Conservation (phyloP, 1,139 yeast genomes). For the Debaryomyces psychrophilus region DNA sequence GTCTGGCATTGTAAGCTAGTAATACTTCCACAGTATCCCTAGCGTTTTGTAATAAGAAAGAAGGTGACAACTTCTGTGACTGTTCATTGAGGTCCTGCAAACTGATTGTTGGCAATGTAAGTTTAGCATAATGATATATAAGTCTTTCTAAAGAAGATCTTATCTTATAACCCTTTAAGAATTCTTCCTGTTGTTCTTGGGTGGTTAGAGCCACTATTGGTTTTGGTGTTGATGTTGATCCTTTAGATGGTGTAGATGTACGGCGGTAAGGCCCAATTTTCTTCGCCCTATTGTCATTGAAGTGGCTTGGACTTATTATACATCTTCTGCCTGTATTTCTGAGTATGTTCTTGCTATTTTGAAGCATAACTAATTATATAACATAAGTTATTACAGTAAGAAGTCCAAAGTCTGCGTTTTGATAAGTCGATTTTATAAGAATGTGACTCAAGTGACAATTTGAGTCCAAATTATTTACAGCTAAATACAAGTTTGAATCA, state of each 20-base stretch:
- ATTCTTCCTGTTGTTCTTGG: constrained; percentile 32
- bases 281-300: background rate
- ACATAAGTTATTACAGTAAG: background rate
- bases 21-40: constrained; percentile 48
- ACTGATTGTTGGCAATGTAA: constrained; percentile 51
- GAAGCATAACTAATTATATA: background rate
- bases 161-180: constrained; percentile 50
- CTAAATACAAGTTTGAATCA: background rate
- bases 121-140: constrained; percentile 51
- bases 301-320: background rate
- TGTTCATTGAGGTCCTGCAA: constrained; percentile 47
- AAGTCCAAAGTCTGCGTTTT: background rate
- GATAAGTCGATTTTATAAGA: constrained; percentile 1
- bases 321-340: background rate
- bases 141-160: constrained; percentile 55
- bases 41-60: constrained; percentile 40
- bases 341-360: background rate
- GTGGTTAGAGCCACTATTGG: background rate
- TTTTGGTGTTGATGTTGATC: background rate
- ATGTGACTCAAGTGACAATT: constrained; percentile 5
- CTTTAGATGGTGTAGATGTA: background rate
- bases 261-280: background rate
- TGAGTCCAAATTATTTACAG: background rate
- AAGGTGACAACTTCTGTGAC: constrained; percentile 41
- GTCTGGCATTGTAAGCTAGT: constrained; percentile 51